A percentile compares a stretch with the other conserved stretches of the same genome.
Evolutionary conservation across 1,139 yeast species (phyloP).

Genomic region (Hansenula lynferdii): DNA sequence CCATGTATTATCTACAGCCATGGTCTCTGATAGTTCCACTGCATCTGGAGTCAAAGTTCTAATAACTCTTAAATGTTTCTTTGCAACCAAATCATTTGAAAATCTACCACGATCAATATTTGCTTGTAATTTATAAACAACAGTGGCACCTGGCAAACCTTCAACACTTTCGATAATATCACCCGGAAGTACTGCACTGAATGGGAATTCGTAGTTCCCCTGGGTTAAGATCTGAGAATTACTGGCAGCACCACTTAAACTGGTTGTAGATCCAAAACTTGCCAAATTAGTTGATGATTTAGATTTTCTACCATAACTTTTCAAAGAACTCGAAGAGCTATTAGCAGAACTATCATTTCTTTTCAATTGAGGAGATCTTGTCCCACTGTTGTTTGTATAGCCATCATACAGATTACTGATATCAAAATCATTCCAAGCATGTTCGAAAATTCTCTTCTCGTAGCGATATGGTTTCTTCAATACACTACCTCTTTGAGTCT

Average conservation of each 20-base stretch:
- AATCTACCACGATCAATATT: conserved; percentile 80
- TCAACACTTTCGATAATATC: conserved; percentile 83
- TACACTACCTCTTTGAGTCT: conserved; percentile 39
- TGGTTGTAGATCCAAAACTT: conserved; percentile 23
- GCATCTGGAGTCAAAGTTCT: conserved; percentile 88
- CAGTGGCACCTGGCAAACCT: conserved; percentile 81
- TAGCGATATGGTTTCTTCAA: conserved; percentile 50
- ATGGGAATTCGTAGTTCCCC: conserved; percentile 92
- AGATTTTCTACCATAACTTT: conserved; percentile 16
- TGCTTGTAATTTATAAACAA: conserved; percentile 77
- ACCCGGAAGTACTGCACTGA: conserved; percentile 82
- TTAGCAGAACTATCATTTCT: conserved; percentile 12
- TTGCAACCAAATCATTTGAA: conserved; percentile 56
- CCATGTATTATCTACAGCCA: conserved; percentile 95
- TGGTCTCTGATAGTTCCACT: conserved; percentile 84
- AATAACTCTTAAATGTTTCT: conserved; percentile 75
- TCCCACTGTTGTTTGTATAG: conserved; percentile 9
- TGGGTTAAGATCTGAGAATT: conserved; percentile 38
- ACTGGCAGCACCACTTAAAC: conserved; percentile 20
- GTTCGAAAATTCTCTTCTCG: conserved; percentile 66
- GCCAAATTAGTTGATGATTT: conserved; percentile 25
- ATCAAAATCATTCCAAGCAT: conserved; percentile 70
- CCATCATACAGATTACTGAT: conserved; percentile 27
- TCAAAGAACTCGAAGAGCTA: conserved; percentile 20
- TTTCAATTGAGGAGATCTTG: conserved; percentile 5